Evolutionary conservation across 148 eudicot species (phyloP).

Genomic region (Vaccinium vitisidaea): DNA sequence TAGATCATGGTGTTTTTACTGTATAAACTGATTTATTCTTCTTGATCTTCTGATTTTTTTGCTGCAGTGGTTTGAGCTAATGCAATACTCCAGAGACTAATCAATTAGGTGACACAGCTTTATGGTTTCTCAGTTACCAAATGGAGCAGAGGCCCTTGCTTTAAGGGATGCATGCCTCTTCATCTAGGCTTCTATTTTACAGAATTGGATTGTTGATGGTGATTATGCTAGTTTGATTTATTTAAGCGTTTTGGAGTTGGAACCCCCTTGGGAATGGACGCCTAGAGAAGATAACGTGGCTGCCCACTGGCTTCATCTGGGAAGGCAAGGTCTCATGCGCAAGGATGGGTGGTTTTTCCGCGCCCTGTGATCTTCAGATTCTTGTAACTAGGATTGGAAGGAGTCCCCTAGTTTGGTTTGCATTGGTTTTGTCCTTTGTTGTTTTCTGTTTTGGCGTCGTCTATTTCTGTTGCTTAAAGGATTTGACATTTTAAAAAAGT

Average conservation of each 20-base stretch:
- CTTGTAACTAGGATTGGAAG: background rate
- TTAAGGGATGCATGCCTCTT: background rate
- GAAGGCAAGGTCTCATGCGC: background rate
- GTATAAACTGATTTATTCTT: background rate
- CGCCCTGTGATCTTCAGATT: background rate
- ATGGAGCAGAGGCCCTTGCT: background rate
- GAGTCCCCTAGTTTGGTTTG: background rate
- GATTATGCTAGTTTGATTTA: background rate
- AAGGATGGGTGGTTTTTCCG: background rate
- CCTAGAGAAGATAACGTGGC: background rate
- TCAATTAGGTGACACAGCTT: conserved; percentile 2
- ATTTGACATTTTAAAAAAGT: background rate
- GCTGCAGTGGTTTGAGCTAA: conserved; percentile 98
- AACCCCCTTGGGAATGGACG: background rate
- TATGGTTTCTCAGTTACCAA: background rate
- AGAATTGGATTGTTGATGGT: background rate
- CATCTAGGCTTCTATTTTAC: background rate
- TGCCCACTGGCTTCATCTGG: background rate
- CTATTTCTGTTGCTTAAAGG: background rate
- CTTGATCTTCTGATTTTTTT: background rate
- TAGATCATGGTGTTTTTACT: background rate
- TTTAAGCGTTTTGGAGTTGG: background rate
- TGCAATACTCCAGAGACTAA: conserved; percentile 67
- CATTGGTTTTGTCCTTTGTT: background rate
- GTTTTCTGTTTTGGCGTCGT: background rate